phyloP scores from a whole-genome alignment of 208 protist species.

The Wallacemonas sp. region DNA sequence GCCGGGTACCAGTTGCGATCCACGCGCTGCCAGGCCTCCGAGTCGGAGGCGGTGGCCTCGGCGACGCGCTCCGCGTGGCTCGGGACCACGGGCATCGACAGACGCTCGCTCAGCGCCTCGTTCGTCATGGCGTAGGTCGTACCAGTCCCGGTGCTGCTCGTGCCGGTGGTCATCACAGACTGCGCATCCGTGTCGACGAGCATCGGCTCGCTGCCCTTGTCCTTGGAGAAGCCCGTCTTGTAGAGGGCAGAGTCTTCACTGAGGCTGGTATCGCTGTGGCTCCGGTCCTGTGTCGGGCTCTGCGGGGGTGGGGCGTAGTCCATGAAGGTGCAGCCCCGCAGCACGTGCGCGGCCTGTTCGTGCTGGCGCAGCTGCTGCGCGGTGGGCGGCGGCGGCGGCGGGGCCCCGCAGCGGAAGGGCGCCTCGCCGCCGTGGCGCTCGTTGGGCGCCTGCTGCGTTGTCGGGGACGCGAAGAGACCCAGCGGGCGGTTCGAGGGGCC shows the following conservation, averaged over 20 bases:
- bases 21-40: slow-evolving; percentile 22
- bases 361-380: not conserved
- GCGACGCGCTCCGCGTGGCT: slow-evolving; percentile 37
- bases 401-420: not conserved
- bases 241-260: not conserved
- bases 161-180: not conserved
- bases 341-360: not conserved
- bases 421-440: not conserved
- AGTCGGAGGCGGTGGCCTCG: slow-evolving; percentile 17
- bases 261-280: not conserved
- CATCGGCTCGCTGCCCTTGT: not conserved
- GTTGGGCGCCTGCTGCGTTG: not conserved
- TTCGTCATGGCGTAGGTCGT: slow-evolving; percentile 9
- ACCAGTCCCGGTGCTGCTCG: slow-evolving; percentile 2
- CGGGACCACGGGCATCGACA: not conserved
- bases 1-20: slow-evolving; percentile 44
- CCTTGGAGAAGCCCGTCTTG: not conserved
- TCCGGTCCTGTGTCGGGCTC: not conserved
- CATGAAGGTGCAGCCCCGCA: not conserved
- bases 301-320: not conserved
- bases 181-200: not conserved
- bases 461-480: slow-evolving; percentile 12
- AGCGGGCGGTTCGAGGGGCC: not conserved
- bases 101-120: not conserved
- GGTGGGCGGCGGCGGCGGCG: not conserved